Conservation (phyloP, 2,329 filamentous ascomycete genomes). For the Didymella segeticola region DNA sequence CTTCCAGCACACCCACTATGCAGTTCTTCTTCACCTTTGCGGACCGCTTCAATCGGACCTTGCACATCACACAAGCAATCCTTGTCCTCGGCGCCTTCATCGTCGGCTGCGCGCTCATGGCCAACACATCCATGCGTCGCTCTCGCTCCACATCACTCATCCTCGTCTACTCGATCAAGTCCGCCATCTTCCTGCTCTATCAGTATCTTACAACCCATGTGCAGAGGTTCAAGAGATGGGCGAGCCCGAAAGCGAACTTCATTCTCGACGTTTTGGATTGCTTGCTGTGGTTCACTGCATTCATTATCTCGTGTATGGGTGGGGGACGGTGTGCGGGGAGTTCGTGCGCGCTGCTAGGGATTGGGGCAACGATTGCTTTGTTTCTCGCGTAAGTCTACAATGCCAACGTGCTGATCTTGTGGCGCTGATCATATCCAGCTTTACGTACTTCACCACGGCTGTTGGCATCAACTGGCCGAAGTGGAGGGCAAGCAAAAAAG, state of each 20-base stretch:
- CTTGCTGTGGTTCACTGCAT: conserved; percentile 21
- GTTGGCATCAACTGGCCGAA: conserved; percentile 1
- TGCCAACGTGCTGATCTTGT: neutral
- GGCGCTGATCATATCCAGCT: neutral
- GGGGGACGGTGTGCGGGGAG: conserved; percentile 11
- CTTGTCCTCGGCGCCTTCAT: conserved; percentile 15
- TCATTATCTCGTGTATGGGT: conserved; percentile 19
- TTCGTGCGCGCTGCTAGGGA: conserved; percentile 10
- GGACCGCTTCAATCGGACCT: conserved; percentile 5
- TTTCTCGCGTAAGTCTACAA: neutral
- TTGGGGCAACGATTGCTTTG: conserved; percentile 7
- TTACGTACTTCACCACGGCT: neutral
- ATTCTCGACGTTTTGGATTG: conserved; percentile 51
- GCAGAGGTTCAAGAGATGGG: conserved; percentile 41
- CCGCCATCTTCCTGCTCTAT: conserved; percentile 50
- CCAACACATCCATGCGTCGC: conserved; percentile 13
- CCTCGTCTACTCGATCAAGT: conserved; percentile 39
- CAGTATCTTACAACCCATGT: conserved; percentile 49
- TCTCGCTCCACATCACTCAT: conserved; percentile 9
- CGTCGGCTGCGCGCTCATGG: conserved; percentile 11
- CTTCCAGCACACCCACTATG: neutral
- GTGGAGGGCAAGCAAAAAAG: conserved; percentile 8
- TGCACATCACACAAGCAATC: conserved; percentile 9
- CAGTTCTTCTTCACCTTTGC: neutral
- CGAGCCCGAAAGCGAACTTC: conserved; percentile 49